Evolutionary conservation across 331 rosid genomes (phyloP), one percentile per base, ranked within the genome.

Genomic region (Dryas integrifolia): DNA sequence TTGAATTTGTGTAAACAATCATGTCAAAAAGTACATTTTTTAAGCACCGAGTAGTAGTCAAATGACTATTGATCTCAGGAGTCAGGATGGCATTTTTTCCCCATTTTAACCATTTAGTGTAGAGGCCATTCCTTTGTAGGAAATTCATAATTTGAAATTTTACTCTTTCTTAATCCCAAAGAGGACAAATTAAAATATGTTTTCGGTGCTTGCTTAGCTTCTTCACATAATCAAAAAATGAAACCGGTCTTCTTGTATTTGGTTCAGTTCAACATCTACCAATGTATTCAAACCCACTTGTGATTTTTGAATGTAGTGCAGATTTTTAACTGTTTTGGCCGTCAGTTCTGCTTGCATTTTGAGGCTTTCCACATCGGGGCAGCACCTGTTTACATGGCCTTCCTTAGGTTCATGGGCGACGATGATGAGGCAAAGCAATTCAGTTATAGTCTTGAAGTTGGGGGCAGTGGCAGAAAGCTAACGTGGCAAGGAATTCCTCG

Each of bases 341-440:
- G 76, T 67, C 87, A 80, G 58, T 85, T 85, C 69, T 85, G 89
- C 70, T 59, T 85, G 83, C 89, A 85, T 49, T 85, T 85, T 4
- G 89, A 86, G 70, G 90, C 90, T 13, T 86, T 86, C 73, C 87
- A 77, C 62, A 58, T 86, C 58, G 90, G 85, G 43, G 78, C 56
- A 49, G 76, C 90, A 39, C 90, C 90, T 0, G 87, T 86, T 64
- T 86, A 86, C 81, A 86, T 86, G 83, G 84, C 90, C 21, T 86
- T 86, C 76, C 72, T 86, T 48, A 79, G 90, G 18, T 86, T 86
- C 80, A 86, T 86, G 87, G 90, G 90, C 0, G 87, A 86, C 5
- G 87, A 86, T 3, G 85, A 81, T 1, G 90, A 83, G 49, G 90
- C 90, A 9, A 86, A 83, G 74, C 82, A 80, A 53, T 86, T 86